Evolutionary conservation across 768 basidiomycete genomes (phyloP).

Genomic region (Termitomyces sp.): DNA sequence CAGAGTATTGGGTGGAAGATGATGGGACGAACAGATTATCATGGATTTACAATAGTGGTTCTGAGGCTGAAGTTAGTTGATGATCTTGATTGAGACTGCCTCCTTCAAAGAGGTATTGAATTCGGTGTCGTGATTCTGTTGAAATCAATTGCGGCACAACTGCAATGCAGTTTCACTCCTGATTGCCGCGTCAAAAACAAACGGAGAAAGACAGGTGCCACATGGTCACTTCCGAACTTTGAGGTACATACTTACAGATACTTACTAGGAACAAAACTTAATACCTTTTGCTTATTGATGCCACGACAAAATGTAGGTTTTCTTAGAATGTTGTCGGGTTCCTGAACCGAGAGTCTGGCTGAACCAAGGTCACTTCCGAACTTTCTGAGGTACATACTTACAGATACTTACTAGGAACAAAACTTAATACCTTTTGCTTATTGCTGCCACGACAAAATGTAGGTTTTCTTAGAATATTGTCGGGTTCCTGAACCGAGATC

Average conservation of each 20-base stretch:
- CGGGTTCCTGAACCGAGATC: no score
- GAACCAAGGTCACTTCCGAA: neutral
- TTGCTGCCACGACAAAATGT: neutral
- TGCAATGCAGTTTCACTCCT: neutral
- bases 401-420: neutral
- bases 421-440: neutral
- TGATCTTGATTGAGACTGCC: neutral
- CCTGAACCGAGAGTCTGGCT: no score
- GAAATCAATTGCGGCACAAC: no score
- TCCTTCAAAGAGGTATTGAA: neutral
- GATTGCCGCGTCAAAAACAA: no score
- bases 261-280: neutral
- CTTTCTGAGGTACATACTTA: no score
- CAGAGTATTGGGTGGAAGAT: constrained; percentile 13
- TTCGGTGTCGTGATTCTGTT: neutral
- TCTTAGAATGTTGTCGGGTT: neutral
- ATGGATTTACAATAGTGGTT: constrained; percentile 8
- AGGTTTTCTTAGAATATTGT: neutral
- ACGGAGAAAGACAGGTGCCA: neutral
- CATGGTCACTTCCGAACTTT: neutral
- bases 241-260: no score
- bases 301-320: neutral
- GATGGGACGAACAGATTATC: constrained; percentile 8
- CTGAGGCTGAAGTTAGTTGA: neutral
- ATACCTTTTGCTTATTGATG: neutral